Conservation (phyloP, 148 eudicot species). For the Beta vulgaris region DNA sequence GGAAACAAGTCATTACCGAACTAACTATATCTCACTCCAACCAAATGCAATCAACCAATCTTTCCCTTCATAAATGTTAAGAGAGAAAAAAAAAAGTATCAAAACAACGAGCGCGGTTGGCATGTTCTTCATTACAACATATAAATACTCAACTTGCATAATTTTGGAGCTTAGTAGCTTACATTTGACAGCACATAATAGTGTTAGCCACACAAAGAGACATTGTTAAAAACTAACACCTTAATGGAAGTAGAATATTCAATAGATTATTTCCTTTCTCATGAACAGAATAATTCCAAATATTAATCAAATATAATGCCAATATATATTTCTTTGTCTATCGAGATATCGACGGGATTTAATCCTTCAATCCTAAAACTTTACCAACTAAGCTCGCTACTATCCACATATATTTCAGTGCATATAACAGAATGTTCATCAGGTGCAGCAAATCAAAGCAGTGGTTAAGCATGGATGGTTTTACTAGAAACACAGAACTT, state of each 20-base stretch:
- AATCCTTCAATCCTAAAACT: not conserved
- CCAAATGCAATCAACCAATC: not conserved
- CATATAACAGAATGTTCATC: too few species aligned
- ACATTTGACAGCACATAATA: not conserved
- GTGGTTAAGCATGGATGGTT: too few species aligned
- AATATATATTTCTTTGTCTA: too few species aligned
- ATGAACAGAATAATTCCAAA: not conserved
- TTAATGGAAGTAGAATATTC: not conserved
- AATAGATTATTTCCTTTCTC: not conserved
- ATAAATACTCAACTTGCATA: not conserved
- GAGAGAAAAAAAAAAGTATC: not conserved
- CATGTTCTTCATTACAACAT: not conserved
- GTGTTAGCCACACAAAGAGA: not conserved
- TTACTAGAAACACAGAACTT: too few species aligned
- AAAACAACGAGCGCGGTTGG: not conserved
- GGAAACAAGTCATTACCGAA: conserved; percentile 26
- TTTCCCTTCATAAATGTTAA: conserved; percentile 19
- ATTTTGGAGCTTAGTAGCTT: not conserved
- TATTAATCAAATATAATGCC: not conserved
- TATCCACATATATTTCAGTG: too few species aligned
- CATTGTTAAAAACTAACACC: not conserved
- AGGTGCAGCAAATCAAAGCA: too few species aligned
- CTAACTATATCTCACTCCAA: conserved; percentile 7
- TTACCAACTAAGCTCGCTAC: too few species aligned
- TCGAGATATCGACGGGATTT: too few species aligned